These are phyloP conservation scores for Noccaea bulbosa DNA, from an alignment of 345 rosid species.

Conservation along the genomic window DNA sequence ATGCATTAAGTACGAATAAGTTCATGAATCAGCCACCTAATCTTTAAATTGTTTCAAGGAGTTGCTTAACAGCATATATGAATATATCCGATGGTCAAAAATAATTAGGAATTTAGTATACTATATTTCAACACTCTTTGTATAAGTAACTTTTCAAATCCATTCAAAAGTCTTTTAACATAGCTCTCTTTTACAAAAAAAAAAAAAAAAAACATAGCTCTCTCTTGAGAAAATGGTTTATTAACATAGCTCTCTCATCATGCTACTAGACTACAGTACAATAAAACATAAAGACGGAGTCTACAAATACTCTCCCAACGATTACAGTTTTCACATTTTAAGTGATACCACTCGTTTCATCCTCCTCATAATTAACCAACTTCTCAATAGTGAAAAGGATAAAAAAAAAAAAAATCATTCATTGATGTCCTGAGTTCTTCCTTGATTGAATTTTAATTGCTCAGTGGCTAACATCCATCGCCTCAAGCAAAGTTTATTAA, in stretches of 20 bases:
- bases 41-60: background rate
- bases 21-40: background rate
- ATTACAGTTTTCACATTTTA: background rate
- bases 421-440: background rate
- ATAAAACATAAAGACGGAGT: background rate
- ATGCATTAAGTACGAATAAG: background rate
- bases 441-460: background rate
- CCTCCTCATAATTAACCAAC: background rate
- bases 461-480: too few relatives aligned
- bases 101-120: too few relatives aligned
- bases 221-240: too few relatives aligned
- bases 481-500: background rate
- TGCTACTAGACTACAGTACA: background rate
- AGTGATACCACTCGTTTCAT: background rate
- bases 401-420: background rate
- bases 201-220: too few relatives aligned
- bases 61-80: background rate
- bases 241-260: background rate
- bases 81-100: background rate
- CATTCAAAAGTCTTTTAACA: too few relatives aligned
- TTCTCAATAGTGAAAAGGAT: background rate
- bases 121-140: too few relatives aligned
- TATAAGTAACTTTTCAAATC: too few relatives aligned
- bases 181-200: too few relatives aligned
- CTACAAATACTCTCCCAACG: background rate